Conservation (phyloP, 2,329 filamentous ascomycete genomes). For the Aspergillus sp. region DNA sequence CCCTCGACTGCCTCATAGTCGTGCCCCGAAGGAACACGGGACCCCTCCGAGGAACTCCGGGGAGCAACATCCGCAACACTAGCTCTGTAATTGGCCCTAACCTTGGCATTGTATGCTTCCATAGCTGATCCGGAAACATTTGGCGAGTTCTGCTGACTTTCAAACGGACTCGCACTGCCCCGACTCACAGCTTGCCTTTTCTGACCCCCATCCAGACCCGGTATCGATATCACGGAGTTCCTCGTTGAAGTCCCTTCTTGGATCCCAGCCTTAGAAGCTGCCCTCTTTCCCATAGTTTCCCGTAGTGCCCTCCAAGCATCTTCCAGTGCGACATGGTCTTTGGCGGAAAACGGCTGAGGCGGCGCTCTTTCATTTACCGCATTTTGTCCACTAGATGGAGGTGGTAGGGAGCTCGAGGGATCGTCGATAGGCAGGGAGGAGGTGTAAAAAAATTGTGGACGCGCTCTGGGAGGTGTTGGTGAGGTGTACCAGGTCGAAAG, state of each 20-base stretch:
- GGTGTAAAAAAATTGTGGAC: conserved; percentile 77
- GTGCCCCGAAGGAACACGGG: conserved; percentile 14
- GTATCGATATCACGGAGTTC: conserved; percentile 20
- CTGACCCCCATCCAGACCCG: conserved; percentile 9
- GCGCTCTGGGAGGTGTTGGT: conserved; percentile 51
- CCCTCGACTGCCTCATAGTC: conserved; percentile 11
- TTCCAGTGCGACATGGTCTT: conserved; percentile 74
- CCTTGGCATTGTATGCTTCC: conserved; percentile 11
- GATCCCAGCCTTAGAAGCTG: conserved; percentile 2
- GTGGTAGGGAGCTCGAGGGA: conserved; percentile 64
- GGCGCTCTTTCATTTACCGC: conserved; percentile 51
- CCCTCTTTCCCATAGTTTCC: conserved; percentile 10
- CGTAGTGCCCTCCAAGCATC: conserved; percentile 63
- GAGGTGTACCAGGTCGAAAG: conserved; percentile 24
- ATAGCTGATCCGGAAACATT: conserved; percentile 10
- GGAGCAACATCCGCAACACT: conserved; percentile 6
- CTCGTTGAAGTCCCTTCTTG: conserved; percentile 7
- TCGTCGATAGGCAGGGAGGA: conserved; percentile 81
- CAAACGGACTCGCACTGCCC: conserved; percentile 12
- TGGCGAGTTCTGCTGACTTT: conserved; percentile 12
- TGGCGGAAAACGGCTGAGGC: conserved; percentile 68
- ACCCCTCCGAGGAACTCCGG: conserved; percentile 8
- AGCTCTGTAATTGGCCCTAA: conserved; percentile 5
- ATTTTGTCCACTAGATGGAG: conserved; percentile 42
- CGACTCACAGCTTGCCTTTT: conserved; percentile 8